Evolutionary conservation across 805 yeast genomes (phyloP), one percentile per base, ranked within the genome.

Genomic region (Candida yuanshanica): DNA sequence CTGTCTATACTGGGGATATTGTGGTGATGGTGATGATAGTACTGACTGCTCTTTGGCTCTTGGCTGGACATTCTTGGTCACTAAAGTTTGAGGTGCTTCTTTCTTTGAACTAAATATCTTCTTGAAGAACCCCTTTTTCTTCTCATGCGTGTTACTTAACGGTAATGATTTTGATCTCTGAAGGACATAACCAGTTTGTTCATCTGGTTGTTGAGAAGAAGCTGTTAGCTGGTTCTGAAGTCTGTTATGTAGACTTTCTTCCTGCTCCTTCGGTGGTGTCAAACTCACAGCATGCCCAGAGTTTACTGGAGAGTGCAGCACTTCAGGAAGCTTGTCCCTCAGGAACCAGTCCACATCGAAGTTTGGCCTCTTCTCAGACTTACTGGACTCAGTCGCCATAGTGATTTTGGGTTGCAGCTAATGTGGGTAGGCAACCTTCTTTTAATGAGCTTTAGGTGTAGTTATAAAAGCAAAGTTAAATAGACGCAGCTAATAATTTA

Each of bases 331-430:
- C 27, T 47, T 45, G 1, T 62, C 64, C 44, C 78, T 59, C 17
- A 75, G 59, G 42, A 75, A 66, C 80, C 80, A 75, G 50, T 72
- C 75, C 18, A 75, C 10, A 4, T 27, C 31, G 7, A 27, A 14
- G 31, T 4, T 27, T 6, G 31, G 69, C 43, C 24, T 22, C 24
- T 22, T 22, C 24, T 22, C 24, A 10, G 24, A 22, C 10, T 22
- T 22, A 7, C 24, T 22, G 24, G 24, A 22, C 9, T n/a, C n/a
- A n/a, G n/a, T n/a, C n/a, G n/a, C n/a, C n/a, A n/a, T n/a, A n/a
- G n/a, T n/a, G n/a, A n/a, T n/a, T n/a, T n/a, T n/a, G n/a, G n/a
- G n/a, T n/a, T n/a, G n/a, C n/a, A n/a, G n/a, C n/a, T n/a, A n/a
- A n/a, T n/a, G n/a, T n/a, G n/a, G n/a, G n/a, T n/a, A n/a, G n/a